Evolutionary conservation across 139 green algal genomes (phyloP), one percentile per base, ranked within the genome.

Genomic region (Deuterostichococcus epilithicus): DNA sequence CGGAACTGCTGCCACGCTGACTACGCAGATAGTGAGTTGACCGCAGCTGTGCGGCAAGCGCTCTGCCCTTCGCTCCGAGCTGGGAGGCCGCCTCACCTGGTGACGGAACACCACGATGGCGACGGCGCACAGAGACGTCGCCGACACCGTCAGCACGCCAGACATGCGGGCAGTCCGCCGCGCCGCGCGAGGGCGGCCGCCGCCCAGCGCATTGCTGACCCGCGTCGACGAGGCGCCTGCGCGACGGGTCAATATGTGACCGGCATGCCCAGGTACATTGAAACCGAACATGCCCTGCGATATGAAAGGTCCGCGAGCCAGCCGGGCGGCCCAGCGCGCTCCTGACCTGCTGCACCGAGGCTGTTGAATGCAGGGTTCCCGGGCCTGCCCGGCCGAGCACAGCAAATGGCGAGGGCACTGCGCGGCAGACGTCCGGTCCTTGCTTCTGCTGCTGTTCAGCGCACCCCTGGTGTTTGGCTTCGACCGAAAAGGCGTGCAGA

Each of bases 191-290:
- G 86, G 87, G 32, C 83, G 79, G n/a, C 79, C 76, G 0, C 77
- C 86, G 1, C 87, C 89, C 70, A 94, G 73, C 73, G 91, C 87
- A 68, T 92, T 92, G 52, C 84, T 84, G 0, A 94, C 85, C 25
- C 89, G 76, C 39, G 88, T 90, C 72, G 72, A 84, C 2, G 86
- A 84, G 1, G 87, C 89, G 3, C 86, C 86, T 81, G 58, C n/a
- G 66, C 1, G 5, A 26, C 18, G 66, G 15, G 39, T 72, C n/a
- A n/a, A n/a, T n/a, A n/a, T n/a, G n/a, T n/a, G n/a, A n/a, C n/a
- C n/a, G n/a, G n/a, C n/a, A n/a, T n/a, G n/a, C n/a, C n/a, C n/a
- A n/a, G n/a, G n/a, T n/a, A n/a, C n/a, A n/a, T n/a, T n/a, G n/a
- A n/a, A n/a, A n/a, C n/a, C n/a, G n/a, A n/a, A n/a, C n/a, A n/a